These are phyloP conservation scores for Kwoniella dendrophila DNA, from an alignment of 768 basidiomycete species.

Conservation along the genomic window DNA sequence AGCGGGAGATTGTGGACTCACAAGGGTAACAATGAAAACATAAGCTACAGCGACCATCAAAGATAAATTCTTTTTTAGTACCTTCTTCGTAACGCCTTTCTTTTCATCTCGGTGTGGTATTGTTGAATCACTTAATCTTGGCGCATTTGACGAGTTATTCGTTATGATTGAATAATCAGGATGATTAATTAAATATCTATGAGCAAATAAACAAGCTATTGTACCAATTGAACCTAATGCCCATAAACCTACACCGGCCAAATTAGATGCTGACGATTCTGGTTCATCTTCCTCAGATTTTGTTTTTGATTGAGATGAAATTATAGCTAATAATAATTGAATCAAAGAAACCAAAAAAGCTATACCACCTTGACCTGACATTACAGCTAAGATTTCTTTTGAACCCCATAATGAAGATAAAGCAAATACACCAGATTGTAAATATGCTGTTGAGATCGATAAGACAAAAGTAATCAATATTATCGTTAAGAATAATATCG, in stretches of 20 bases:
- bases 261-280: constrained; percentile 20
- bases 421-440: constrained; percentile 75
- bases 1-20: constrained; percentile 56
- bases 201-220: constrained; percentile 31
- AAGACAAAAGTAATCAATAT: constrained; percentile 66
- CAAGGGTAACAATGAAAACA: constrained; percentile 78
- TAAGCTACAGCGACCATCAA: constrained; percentile 75
- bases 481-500: constrained; percentile 69
- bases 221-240: constrained; percentile 29
- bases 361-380: constrained; percentile 83
- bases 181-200: constrained; percentile 30
- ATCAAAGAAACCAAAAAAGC: constrained; percentile 78
- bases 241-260: constrained; percentile 44
- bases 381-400: constrained; percentile 67
- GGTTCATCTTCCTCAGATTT: constrained; percentile 18
- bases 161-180: constrained; percentile 26
- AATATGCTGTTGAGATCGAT: constrained; percentile 69
- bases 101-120: constrained; percentile 1
- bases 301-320: constrained; percentile 2
- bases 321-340: constrained; percentile 65
- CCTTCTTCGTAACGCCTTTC: constrained; percentile 26
- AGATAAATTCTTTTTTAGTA: constrained; percentile 62
- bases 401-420: constrained; percentile 81
- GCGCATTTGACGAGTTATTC: no score
- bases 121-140: background rate